These are phyloP conservation scores for Nyssa sinensis DNA, from an alignment of 148 eudicot genomes.

Conservation along the genomic window DNA sequence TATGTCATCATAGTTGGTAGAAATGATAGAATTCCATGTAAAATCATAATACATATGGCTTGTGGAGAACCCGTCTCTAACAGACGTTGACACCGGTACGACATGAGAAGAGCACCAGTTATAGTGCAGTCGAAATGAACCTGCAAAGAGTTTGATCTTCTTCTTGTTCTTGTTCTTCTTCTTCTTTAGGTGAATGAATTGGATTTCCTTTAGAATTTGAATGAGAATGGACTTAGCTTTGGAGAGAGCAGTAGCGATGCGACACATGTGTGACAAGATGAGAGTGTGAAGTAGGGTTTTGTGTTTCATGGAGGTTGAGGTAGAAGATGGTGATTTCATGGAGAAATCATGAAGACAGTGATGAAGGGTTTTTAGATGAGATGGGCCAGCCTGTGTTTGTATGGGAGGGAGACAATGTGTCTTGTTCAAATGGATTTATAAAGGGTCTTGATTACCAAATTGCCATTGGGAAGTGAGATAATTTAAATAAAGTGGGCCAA, in stretches of 20 bases:
- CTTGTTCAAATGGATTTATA: conserved; percentile 42
- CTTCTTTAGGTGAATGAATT: conserved; percentile 33
- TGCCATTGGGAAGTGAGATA: conserved; percentile 18
- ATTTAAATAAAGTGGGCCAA: conserved; percentile 14
- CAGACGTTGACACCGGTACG: conserved; percentile 54
- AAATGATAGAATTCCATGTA: conserved; percentile 64
- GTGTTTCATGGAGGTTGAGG: conserved; percentile 50
- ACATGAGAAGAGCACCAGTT: conserved; percentile 90
- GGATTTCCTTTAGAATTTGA: conserved; percentile 47
- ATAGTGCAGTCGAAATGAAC: conserved; percentile 81
- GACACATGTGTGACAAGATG: conserved; percentile 62
- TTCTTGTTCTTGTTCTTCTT: conserved; percentile 54
- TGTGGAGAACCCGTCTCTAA: conserved; percentile 15
- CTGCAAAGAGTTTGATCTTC: conserved; percentile 71
- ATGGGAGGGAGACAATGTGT: conserved; percentile 11
- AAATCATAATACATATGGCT: conserved; percentile 51
- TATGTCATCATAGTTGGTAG: conserved; percentile 27
- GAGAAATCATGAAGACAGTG: conserved; percentile 47
- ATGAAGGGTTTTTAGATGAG: conserved; percentile 39
- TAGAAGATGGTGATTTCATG: conserved; percentile 35
- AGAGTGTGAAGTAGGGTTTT: conserved; percentile 65
- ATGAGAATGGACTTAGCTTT: conserved; percentile 70
- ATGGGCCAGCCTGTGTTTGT: conserved; percentile 44
- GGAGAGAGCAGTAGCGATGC: conserved; percentile 52
- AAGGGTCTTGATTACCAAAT: conserved; percentile 46